Percentiles rank a stretch among this genome's conserved stretches.
Evolutionary conservation across 1,284 basidiomycete species (phyloP).

Genomic region (Mycosarcoma maydis): DNA sequence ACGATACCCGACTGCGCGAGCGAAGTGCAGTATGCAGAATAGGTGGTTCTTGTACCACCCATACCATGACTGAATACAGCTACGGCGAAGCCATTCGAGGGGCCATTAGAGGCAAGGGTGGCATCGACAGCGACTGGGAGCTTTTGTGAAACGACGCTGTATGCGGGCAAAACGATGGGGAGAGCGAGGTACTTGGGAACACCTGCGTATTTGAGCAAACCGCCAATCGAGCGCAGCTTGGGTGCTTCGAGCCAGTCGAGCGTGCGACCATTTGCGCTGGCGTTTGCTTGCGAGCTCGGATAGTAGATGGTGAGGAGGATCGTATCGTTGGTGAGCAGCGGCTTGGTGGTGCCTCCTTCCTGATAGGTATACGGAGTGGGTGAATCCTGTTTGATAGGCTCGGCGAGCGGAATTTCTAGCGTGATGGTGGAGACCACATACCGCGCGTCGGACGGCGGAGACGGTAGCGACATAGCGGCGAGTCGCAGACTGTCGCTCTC

Average conservation of each 20-base stretch:
- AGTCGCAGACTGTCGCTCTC: too few species aligned
- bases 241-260: conserved; percentile 48
- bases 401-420: conserved; percentile 49
- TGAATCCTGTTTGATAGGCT: conserved; percentile 30
- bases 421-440: conserved; percentile 52
- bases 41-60: conserved; percentile 52
- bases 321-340: conserved; percentile 47
- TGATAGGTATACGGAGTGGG: conserved; percentile 26
- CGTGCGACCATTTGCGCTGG: background rate
- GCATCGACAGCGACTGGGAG: conserved; percentile 28
- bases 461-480: conserved; percentile 46
- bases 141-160: conserved; percentile 40
- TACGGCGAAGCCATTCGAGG: conserved; percentile 33
- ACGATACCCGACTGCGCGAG: conserved; percentile 55
- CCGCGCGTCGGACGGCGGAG: conserved; percentile 12
- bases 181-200: conserved; percentile 52
- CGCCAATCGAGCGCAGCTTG: conserved; percentile 43
- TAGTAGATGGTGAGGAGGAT: conserved; percentile 60
- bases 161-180: conserved; percentile 49
- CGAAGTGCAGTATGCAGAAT: conserved; percentile 49
- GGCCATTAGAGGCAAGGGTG: conserved; percentile 9
- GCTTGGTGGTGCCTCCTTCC: conserved; percentile 22
- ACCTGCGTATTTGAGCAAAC: conserved; percentile 58
- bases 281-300: conserved; percentile 18
- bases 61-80: conserved; percentile 61